Evolutionary conservation across 1,284 basidiomycete species (phyloP).

Genomic region (Sporisorium graminicola): DNA sequence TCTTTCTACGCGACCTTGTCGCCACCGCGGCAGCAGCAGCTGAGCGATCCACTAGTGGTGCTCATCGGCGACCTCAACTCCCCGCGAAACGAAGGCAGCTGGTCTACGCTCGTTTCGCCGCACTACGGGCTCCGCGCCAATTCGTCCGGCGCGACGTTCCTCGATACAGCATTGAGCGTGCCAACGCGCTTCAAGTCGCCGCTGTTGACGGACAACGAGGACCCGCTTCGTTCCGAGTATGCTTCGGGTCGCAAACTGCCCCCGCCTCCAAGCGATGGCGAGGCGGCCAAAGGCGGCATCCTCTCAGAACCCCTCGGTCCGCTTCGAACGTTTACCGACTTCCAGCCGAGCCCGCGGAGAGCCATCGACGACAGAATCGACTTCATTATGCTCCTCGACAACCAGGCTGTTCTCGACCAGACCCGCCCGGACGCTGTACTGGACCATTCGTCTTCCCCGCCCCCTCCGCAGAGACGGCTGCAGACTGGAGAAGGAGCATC

Average conservation of each 20-base stretch:
- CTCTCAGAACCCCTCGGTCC: conserved; percentile 40
- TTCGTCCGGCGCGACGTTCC: conserved; percentile 28
- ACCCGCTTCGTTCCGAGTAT: conserved; percentile 20
- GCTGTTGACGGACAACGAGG: conserved; percentile 44
- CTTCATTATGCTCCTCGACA: conserved; percentile 51
- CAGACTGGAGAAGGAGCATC: too few species aligned
- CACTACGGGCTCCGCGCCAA: conserved; percentile 35
- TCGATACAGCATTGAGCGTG: conserved; percentile 47
- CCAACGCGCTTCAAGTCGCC: conserved; percentile 31
- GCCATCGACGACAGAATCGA: conserved; percentile 54
- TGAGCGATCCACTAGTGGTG: conserved; percentile 43
- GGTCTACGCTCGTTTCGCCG: conserved; percentile 51
- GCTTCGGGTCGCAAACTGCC: conserved; percentile 21
- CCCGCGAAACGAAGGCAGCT: conserved; percentile 48
- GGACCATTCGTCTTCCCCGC: conserved; percentile 21
- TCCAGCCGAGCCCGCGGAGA: conserved; percentile 23
- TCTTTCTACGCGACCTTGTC: conserved; percentile 6
- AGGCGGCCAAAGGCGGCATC: conserved; percentile 6
- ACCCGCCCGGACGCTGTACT: conserved; percentile 25
- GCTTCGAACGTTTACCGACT: conserved; percentile 50
- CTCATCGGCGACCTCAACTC: conserved; percentile 58
- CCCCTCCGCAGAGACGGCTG: conserved; percentile 6
- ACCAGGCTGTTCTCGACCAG: conserved; percentile 35
- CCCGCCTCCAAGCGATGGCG: neutral
- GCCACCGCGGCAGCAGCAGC: neutral